Conservation (phyloP, 2,329 filamentous ascomycete species). For the Fusarium cicatricum region DNA sequence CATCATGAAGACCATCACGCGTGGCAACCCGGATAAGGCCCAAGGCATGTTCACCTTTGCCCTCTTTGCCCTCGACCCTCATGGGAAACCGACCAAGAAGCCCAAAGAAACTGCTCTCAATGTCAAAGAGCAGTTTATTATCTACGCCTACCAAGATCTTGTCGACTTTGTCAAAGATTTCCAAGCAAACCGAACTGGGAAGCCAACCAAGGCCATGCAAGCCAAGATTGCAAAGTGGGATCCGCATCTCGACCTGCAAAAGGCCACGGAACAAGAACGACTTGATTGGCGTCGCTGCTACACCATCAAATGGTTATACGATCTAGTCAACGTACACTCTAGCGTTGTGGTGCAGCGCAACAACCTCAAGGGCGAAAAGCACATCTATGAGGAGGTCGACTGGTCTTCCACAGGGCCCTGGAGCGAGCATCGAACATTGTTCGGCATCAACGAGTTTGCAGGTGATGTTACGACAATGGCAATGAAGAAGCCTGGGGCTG, state of each 20-base stretch:
- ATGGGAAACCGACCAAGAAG: slow-evolving; percentile 1
- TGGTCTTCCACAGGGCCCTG: slow-evolving; percentile 52
- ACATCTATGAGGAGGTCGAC: slow-evolving; percentile 48
- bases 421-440: slow-evolving; percentile 46
- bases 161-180: slow-evolving; percentile 57
- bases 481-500: slow-evolving; percentile 52
- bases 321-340: slow-evolving; percentile 57
- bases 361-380: slow-evolving; percentile 45
- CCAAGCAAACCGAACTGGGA: slow-evolving; percentile 53
- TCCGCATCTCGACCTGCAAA: slow-evolving; percentile 49
- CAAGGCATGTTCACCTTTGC: slow-evolving; percentile 15
- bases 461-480: slow-evolving; percentile 53
- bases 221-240: slow-evolving; percentile 52
- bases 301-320: slow-evolving; percentile 62
- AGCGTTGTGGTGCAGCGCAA: slow-evolving; percentile 50
- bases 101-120: slow-evolving; percentile 41
- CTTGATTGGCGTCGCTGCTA: slow-evolving; percentile 57
- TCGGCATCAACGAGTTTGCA: slow-evolving; percentile 57
- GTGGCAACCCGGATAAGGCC: slow-evolving; percentile 46
- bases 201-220: slow-evolving; percentile 55
- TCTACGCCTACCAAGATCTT: slow-evolving; percentile 53
- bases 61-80: neutral
- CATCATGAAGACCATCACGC: slow-evolving; percentile 52
- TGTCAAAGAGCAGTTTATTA: slow-evolving; percentile 54
- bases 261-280: slow-evolving; percentile 50